A percentile compares a stretch with the other conserved stretches of the same genome.
Evolutionary conservation across 2,329 filamentous ascomycete genomes (phyloP).

Genomic region (Fusarium marasasianum): DNA sequence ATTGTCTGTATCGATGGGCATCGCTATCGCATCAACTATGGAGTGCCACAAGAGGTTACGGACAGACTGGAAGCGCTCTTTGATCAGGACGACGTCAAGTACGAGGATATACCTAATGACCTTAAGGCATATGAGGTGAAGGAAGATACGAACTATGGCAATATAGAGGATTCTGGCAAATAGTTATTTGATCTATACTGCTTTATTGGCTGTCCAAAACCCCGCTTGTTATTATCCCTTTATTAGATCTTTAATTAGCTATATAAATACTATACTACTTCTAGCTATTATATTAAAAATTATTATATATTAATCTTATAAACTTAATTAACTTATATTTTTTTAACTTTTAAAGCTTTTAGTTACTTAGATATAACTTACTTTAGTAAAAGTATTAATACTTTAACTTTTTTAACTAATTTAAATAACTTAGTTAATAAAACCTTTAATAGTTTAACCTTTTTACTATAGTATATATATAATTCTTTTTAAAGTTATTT

Average conservation of each 20-base stretch:
- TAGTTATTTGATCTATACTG: background rate
- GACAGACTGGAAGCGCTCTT: fast-evolving
- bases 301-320: too few species aligned
- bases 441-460: too few species aligned
- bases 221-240: fast-evolving
- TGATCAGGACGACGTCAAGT: background rate
- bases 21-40: background rate
- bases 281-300: too few species aligned
- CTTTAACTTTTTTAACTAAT: too few species aligned
- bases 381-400: too few species aligned
- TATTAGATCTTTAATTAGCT: background rate
- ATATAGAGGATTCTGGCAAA: background rate
- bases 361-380: too few species aligned
- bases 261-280: background rate
- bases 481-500: too few species aligned
- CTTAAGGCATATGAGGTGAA: background rate
- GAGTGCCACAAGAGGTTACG: background rate
- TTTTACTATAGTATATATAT: too few species aligned
- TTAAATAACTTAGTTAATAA: too few species aligned
- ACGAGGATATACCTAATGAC: background rate
- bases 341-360: too few species aligned
- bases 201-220: too few species aligned
- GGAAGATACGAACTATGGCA: background rate
- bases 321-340: too few species aligned
- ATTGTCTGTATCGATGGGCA: background rate